Evolutionary conservation across 2,329 filamentous ascomycete species (phyloP), one percentile per base, ranked within the genome.

Genomic region (Cercospora brassicicola): DNA sequence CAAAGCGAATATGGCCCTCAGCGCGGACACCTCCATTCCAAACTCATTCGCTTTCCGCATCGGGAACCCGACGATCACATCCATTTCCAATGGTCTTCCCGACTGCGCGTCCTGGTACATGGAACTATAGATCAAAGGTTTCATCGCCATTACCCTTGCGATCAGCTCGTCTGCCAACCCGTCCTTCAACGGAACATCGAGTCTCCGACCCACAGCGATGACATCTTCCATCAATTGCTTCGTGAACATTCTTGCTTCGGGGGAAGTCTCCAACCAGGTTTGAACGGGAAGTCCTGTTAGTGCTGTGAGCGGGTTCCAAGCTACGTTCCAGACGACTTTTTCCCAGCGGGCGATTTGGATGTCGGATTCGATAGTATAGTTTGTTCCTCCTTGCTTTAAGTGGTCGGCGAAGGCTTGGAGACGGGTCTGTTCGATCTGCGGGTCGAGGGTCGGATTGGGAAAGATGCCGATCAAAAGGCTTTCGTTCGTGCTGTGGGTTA

Each of bases 241-340:
- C 0, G 82, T 82, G 62, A 81, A 77, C 0, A 76, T 73, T 66
- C 76, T 75, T 1, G 82, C 80, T 60, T 82, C 77, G 0, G 75
- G 68, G 0, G 81, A 81, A 0, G 81, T 82, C 1, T 73, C 72
- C 3, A 84, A 73, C 81, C 81, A 84, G 0, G 74, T 74, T 20
- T 81, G 79, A 0, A 81, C 82, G 56, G 82, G 79, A 0, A 81
- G 74, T 60, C 78, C 73, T 0, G 82, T 84, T 15, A 83, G 73
- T 0, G 82, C 78, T 0, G 82, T 84, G 18, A 88, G 79, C 0
- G 86, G 84, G 71, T 89, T 89, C 84, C 86, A 89, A 0, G 86
- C 82, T 2, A 83, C 86, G 73, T 90, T 90, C 78, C 86, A 82
- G 0, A 89, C 79, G 0, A 89, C 81, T 76, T 90, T 90, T 63